Conservation (phyloP, 169 alveolate species). For the Plasmodium sp. region DNA sequence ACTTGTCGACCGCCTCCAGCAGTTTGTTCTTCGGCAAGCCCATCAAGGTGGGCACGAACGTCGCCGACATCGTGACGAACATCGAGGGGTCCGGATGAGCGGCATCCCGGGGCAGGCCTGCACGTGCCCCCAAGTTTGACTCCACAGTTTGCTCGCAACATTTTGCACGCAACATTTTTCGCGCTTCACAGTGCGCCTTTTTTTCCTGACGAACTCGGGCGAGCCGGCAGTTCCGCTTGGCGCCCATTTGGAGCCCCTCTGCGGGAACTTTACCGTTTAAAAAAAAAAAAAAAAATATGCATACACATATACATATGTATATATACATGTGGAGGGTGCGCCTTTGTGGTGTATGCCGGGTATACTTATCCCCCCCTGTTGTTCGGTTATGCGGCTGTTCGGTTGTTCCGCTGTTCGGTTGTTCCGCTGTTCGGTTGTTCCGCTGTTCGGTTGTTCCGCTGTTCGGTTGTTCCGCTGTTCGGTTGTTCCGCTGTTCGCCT, state of each 20-base stretch:
- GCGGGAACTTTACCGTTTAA: neutral
- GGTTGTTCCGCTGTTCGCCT: neutral
- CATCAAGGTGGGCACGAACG: constrained; percentile 58
- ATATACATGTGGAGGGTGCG: neutral
- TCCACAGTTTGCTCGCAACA: neutral
- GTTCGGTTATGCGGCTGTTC: neutral
- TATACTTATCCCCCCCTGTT: neutral
- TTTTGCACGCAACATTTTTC: neutral
- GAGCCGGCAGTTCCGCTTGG: neutral
- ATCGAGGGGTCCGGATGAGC: neutral
- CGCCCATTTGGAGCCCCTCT: neutral
- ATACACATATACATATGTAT: neutral
- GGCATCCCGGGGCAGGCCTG: neutral
- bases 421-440: too few relatives aligned
- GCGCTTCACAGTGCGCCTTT: neutral
- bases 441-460: too few relatives aligned
- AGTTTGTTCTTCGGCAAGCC: constrained; percentile 66
- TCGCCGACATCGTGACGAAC: constrained; percentile 30
- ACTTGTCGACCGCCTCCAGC: constrained; percentile 59
- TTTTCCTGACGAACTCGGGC: neutral
- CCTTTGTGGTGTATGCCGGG: neutral
- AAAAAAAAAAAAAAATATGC: neutral
- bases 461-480: too few relatives aligned
- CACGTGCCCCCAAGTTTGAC: neutral
- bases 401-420: neutral